Percentiles rank a stretch among this genome's conserved stretches.
Evolutionary conservation across 2,329 filamentous ascomycete genomes (phyloP).

Genomic region (Sphaerulina vaccinii): DNA sequence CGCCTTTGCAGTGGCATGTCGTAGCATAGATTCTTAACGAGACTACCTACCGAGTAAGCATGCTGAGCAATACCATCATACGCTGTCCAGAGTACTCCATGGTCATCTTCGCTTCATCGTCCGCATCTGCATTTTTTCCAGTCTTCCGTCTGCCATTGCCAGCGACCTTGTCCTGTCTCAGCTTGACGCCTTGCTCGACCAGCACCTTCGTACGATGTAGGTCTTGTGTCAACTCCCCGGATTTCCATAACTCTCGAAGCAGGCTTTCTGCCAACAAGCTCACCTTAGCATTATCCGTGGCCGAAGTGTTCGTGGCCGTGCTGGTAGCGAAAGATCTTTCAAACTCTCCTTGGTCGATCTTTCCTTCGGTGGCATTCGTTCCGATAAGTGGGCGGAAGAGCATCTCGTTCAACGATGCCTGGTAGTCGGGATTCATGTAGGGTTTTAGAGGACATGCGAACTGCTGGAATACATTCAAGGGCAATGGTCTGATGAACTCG

Average conservation of each 20-base stretch:
- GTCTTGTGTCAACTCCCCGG: constrained; percentile 30
- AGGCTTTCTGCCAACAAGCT: constrained; percentile 67
- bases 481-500: constrained; percentile 57
- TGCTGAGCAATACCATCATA: constrained; percentile 21
- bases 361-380: constrained; percentile 41
- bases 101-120: constrained; percentile 38
- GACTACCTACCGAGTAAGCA: constrained; percentile 7
- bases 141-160: constrained; percentile 48
- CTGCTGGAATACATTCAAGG: constrained; percentile 57
- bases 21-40: too few relatives aligned
- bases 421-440: constrained; percentile 39
- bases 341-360: constrained; percentile 52
- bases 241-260: constrained; percentile 52
- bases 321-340: constrained; percentile 64
- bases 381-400: constrained; percentile 53
- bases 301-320: constrained; percentile 59
- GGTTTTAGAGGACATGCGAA: constrained; percentile 50
- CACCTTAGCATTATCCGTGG: constrained; percentile 70
- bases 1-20: too few relatives aligned
- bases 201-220: constrained; percentile 39
- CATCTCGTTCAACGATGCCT: constrained; percentile 54
- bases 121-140: constrained; percentile 36
- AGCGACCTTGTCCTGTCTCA: constrained; percentile 48
- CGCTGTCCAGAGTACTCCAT: constrained; percentile 37
- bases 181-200: constrained; percentile 52